Base-by-base conservation (phyloP, 1,284 basidiomycete species). In the Pseudozyma thailandica region DNA sequence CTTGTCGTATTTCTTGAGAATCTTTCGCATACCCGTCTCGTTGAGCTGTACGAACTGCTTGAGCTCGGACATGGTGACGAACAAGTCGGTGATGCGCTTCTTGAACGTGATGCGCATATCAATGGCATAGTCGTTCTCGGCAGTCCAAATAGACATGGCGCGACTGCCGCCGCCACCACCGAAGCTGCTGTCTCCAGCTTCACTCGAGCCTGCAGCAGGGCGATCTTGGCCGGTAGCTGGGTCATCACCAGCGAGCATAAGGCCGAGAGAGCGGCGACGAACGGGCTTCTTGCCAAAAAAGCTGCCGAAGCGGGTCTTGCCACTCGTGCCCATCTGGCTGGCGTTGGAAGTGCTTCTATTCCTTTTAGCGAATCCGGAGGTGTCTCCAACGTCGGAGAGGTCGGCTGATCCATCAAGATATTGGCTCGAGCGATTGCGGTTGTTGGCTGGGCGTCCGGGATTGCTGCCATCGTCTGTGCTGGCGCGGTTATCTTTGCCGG, bases 1-100 rank as follows among this genome's bases (percentile, higher is more conserved):
- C 84, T 98, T 98, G 87, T 98, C 95, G 81, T 96, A 97, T 91
- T 98, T 98, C 84, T 98, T 98, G 78, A 97, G 83, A 37, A 97
- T 95, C 86, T 98, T 98, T 77, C 93, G 89, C 85, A 98, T 93
- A 0, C 94, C 96, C 0, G 92, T 92, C 80, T 92, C 88, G 84
- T 98, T 98, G 54, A 98, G 87, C 77, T 97, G 92, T 47, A 94
- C 90, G 75, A 94, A 99, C n/a, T 93, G 91, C 82, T 88, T 89
- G 56, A 98, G 87, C 33, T 92, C 90, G n/a, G 90, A 91, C 23
- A 71, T 65, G 37, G 63, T 87, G 38, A 94, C 90, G 83, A 92
- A 97, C n/a, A 94, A 86, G 45, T 88, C 90, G 1, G 92, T 92
- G 60, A 98, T 93, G 69, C 91, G 87, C 63, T 93, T 89, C 85